Percentiles rank a stretch among this genome's conserved stretches.
Conservation (phyloP, 2,329 filamentous ascomycete species). For the Fusarium luffae region DNA sequence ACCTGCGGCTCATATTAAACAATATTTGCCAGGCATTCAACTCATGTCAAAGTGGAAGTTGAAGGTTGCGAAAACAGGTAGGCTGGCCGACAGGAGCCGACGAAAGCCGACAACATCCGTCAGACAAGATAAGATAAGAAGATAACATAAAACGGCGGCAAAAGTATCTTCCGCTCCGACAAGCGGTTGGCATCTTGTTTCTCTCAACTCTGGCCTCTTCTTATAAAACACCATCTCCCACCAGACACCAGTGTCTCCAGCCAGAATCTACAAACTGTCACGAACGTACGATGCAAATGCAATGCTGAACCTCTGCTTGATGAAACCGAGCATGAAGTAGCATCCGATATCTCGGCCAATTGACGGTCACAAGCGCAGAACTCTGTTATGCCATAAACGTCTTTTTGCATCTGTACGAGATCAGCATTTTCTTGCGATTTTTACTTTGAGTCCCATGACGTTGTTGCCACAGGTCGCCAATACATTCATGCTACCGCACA, state of each 20-base stretch:
- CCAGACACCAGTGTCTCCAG: not conserved
- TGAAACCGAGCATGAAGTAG: not conserved
- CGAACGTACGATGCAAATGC: not conserved
- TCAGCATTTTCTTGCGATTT: not conserved
- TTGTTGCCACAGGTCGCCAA: not conserved
- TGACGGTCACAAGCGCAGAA: not conserved
- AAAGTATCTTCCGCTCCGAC: not conserved
- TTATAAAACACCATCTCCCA: not conserved
- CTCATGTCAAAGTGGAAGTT: too few relatives aligned
- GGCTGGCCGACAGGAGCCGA: not conserved
- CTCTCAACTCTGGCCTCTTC: not conserved
- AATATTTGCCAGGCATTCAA: accelerated
- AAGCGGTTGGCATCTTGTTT: not conserved
- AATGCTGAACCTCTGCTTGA: not conserved
- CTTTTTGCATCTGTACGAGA: not conserved
- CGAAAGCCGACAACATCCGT: not conserved
- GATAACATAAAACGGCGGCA: not conserved
- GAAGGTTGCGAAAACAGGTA: accelerated
- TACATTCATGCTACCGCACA: not conserved
- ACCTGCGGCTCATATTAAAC: too few relatives aligned
- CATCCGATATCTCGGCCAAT: not conserved
- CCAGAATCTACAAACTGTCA: not conserved
- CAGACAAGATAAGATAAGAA: accelerated
- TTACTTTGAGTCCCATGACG: not conserved
- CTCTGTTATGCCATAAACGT: not conserved